Conservation (phyloP, 805 yeast genomes). For the Kodamaea leandrae region DNA sequence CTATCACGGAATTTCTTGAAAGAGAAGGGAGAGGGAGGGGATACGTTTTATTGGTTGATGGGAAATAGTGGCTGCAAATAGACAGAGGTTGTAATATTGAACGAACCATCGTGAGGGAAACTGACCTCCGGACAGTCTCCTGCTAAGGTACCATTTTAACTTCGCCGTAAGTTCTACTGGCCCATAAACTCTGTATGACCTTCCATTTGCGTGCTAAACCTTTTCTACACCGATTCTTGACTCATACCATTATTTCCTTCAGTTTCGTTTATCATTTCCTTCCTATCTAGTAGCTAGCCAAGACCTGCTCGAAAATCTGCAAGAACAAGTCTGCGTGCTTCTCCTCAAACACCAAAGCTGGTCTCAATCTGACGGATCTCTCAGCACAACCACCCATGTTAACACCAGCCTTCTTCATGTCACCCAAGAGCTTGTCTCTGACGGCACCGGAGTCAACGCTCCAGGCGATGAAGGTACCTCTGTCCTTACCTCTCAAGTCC, state of each 20-base stretch:
- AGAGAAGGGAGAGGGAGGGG: not conserved
- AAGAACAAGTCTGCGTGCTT: slow-evolving; percentile 74
- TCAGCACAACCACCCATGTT: slow-evolving; percentile 87
- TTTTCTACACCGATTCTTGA: too few relatives aligned
- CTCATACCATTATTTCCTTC: too few relatives aligned
- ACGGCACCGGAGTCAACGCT: slow-evolving; percentile 52
- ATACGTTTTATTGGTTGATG: too few relatives aligned
- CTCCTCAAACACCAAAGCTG: slow-evolving; percentile 73
- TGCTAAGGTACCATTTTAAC: too few relatives aligned
- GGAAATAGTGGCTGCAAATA: too few relatives aligned
- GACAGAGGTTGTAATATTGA: too few relatives aligned
- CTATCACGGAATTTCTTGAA: slow-evolving; percentile 1
- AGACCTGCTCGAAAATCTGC: slow-evolving; percentile 36
- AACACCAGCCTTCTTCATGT: slow-evolving; percentile 63
- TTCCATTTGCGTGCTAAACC: too few relatives aligned
- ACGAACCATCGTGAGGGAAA: too few relatives aligned
- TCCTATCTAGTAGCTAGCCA: slow-evolving; percentile 30
- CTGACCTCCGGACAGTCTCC: too few relatives aligned
- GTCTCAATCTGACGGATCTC: slow-evolving; percentile 75
- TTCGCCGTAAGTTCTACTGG: too few relatives aligned
- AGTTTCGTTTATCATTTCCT: not conserved
- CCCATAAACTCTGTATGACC: too few relatives aligned
- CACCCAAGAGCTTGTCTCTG: slow-evolving; percentile 61
- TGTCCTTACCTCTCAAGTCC: slow-evolving; percentile 69
- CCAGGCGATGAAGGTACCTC: slow-evolving; percentile 85